phyloP scores from a whole-genome alignment of 352 stramenopile genomes.

The Plasmopara muralis region DNA sequence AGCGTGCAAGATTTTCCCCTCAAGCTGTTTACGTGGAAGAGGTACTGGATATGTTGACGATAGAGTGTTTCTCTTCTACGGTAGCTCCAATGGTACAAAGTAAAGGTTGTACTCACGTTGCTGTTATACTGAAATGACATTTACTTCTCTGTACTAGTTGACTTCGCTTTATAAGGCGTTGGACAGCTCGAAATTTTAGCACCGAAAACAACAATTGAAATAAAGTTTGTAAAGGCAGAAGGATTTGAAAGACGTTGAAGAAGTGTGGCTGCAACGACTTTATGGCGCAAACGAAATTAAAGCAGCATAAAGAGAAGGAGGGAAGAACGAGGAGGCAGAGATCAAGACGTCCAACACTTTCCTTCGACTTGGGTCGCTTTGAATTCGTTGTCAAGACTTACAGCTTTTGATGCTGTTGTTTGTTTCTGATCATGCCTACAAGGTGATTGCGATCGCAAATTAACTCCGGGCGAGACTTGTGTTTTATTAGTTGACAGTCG shows the following conservation, averaged over 20 bases:
- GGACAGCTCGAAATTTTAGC: slow-evolving; percentile 17
- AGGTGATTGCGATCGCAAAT: no score
- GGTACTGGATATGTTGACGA: slow-evolving; percentile 29
- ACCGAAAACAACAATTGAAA: slow-evolving; percentile 2
- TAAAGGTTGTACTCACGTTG: neutral
- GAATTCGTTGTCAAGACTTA: no score
- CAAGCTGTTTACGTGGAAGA: slow-evolving; percentile 25
- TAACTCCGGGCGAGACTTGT: no score
- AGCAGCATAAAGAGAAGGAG: neutral
- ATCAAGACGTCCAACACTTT: no score
- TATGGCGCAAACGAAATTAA: slow-evolving; percentile 3
- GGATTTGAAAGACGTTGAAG: slow-evolving; percentile 18
- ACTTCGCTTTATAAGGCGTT: slow-evolving; percentile 30
- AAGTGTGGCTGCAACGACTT: slow-evolving; percentile 5
- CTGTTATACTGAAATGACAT: neutral
- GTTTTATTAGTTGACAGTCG: no score
- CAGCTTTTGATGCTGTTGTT: no score
- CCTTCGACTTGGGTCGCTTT: no score
- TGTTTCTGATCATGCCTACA: no score
- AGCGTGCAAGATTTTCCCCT: slow-evolving; percentile 10
- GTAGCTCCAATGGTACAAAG: slow-evolving; percentile 20
- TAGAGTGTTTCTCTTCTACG: slow-evolving; percentile 27
- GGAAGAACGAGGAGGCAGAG: neutral
- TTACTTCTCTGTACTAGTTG: slow-evolving; percentile 15
- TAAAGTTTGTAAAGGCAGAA: slow-evolving; percentile 5